A percentile compares a stretch with the other conserved stretches of the same genome.
Conservation (phyloP, 2,329 filamentous ascomycete species). For the Fusarium illudens region DNA sequence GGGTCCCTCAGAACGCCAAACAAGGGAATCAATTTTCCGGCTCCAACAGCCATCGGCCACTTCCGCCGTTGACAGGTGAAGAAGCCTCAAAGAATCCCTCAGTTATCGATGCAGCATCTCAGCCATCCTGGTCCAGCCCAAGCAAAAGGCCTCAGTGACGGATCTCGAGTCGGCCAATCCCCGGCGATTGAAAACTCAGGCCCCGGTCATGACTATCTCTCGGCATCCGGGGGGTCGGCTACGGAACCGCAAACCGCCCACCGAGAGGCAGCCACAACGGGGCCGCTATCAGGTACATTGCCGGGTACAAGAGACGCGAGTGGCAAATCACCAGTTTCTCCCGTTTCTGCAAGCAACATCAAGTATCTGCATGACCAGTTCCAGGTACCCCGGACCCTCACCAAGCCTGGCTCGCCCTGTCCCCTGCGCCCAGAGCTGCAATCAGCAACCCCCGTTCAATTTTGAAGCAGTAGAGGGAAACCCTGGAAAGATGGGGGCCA, state of each 20-base stretch:
- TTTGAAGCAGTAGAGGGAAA: conserved; percentile 8
- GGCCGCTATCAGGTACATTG: background rate
- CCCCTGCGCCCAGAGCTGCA: conserved; percentile 21
- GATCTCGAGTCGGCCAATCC: conserved; percentile 21
- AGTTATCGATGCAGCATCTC: background rate
- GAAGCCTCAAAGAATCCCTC: background rate
- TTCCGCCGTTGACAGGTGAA: conserved; percentile 27
- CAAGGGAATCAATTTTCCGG: conserved; percentile 9
- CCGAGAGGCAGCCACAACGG: conserved; percentile 12
- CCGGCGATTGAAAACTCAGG: conserved; percentile 16
- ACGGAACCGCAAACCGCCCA: conserved; percentile 23
- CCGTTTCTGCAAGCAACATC: background rate
- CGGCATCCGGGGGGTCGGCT: conserved; percentile 24
- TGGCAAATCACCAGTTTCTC: conserved; percentile 1
- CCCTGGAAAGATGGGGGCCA: conserved; percentile 1
- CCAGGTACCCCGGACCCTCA: background rate
- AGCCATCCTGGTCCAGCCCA: conserved; percentile 14
- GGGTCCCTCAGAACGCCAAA: conserved; percentile 12
- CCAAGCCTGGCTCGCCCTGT: conserved; percentile 19
- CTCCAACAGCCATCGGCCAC: conserved; percentile 15
- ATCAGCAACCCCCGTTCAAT: background rate
- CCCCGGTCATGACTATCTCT: conserved; percentile 28
- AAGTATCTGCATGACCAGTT: conserved; percentile 10
- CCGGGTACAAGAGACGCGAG: conserved; percentile 5
- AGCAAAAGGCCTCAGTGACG: conserved; percentile 25